Base-by-base conservation (phyloP, 306 rosid genomes). In the Calophaca sinica region DNA sequence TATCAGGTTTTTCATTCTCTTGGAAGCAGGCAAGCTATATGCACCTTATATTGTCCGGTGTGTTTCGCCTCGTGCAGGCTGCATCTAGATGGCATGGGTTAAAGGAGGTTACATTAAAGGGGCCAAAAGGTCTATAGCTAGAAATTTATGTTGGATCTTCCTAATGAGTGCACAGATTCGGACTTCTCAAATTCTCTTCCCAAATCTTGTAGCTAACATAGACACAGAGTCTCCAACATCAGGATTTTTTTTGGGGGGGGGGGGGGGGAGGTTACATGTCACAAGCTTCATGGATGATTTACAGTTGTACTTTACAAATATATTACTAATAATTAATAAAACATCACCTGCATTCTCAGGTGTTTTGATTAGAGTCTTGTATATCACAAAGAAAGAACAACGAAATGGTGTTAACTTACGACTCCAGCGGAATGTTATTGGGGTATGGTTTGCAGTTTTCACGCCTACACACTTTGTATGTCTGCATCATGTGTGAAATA, bases 111-210 rank as follows among this genome's bases (percentile, higher is more conserved):
- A 42, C 32, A 50, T 36, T 49, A 57, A 32, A 50, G 5, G 41
- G 5, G n/a, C n/a, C n/a, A 20, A 20, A 20, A 20, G 26, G 26
- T 20, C 26, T 5, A 13, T 10, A 6, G 65, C 51, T 41, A 38
- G 48, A 70, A 70, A 45, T 63, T 49, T 70, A 14, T 39, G 55
- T 57, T 31, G 72, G 62, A 35, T 6, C 55, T 58, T 68, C 45
- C 51, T 33, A 35, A 38, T 55, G 51, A 59, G 14, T 66, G 59
- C 9, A 68, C 42, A 31, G 39, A 67, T 76, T 15, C 55, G 28
- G 29, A 41, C 5, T 52, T 78, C 64, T 36, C 48, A 53, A 26
- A 64, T 67, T 77, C 57, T 71, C 54, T 62, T 48, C 67, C 42
- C 50, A 41, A 41, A 31, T 32, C n/a, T 42, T 42, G 59, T 67